phyloP scores from a whole-genome alignment of 2,329 filamentous ascomycete species.

The Fusarium sarcochroum region DNA sequence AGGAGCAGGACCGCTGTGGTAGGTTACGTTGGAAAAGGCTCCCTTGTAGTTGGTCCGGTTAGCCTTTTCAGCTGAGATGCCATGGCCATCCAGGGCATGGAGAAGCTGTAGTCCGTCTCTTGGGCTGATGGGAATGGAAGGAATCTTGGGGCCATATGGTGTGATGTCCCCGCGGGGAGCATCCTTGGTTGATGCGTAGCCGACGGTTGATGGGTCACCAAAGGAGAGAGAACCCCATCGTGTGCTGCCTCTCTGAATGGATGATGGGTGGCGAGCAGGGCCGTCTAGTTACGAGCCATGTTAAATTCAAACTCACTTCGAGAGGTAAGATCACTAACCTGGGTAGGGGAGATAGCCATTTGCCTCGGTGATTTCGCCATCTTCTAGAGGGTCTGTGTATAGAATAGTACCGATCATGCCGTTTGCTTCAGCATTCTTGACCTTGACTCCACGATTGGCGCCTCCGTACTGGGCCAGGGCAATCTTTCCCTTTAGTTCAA shows the following conservation, averaged over 20 bases:
- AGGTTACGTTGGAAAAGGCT: conserved; percentile 30
- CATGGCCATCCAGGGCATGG: conserved; percentile 19
- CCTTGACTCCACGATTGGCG: conserved; percentile 34
- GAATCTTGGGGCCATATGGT: conserved; percentile 31
- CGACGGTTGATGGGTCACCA: conserved; percentile 39
- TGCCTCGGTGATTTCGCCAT: conserved; percentile 34
- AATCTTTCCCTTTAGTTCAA: conserved; percentile 28
- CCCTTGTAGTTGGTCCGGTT: conserved; percentile 36
- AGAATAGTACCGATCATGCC: conserved; percentile 34
- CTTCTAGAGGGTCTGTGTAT: conserved; percentile 26
- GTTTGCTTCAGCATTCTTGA: conserved; percentile 36
- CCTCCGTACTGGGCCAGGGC: conserved; percentile 26
- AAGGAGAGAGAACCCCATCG: conserved; percentile 40
- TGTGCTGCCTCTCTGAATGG: conserved; percentile 39
- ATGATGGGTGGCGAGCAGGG: conserved; percentile 35
- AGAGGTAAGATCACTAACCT: background rate
- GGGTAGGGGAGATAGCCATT: conserved; percentile 32
- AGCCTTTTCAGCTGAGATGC: conserved; percentile 13
- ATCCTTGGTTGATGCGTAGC: conserved; percentile 38
- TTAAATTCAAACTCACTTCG: background rate
- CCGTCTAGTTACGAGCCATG: background rate
- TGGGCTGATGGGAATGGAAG: conserved; percentile 33
- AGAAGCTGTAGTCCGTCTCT: conserved; percentile 28
- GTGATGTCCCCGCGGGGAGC: conserved; percentile 32
- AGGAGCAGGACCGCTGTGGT: conserved; percentile 29